Evolutionary conservation across 1,284 basidiomycete species (phyloP), one percentile per base, ranked within the genome.

Genomic region (Marasmius tenuissimus): DNA sequence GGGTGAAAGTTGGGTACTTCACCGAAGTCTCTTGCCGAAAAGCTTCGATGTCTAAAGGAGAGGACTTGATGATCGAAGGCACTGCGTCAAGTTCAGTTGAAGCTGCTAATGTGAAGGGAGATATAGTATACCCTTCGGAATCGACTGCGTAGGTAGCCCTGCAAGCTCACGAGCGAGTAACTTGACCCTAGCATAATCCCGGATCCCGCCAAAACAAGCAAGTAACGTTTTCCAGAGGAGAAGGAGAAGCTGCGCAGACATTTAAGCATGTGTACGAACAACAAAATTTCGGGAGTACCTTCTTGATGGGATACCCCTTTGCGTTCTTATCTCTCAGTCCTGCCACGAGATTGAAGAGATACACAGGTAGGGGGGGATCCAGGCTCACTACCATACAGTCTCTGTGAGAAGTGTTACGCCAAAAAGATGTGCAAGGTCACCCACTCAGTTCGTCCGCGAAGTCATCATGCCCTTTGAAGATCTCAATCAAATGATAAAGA

Each of bases 161-260:
- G 84, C 87, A 67, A 97, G 81, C 69, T 98, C 94, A 60, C 97
- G 85, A 1, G 93, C 87, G 3, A 98, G 80, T 54, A 84, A 88
- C 78, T 97, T 97, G 58, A 92, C 94, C 54, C 94, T 86, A 8
- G 81, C 81, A 34, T 95, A 84, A 68, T 99, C 97, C 62, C 90
- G 86, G 66, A 96, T 85, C 3, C 97, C 97, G 37, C 97, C 97
- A 67, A 96, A 90, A 72, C 94, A 97, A 37, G 93, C 90, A 39
- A 99, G 81, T 35, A 99, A 78, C 0, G 93, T 90, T 76, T 99
- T 99, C 97, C 97, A 99, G 0, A 98, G 79, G 1, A 99, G 85
- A n/a, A 99, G 85, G 16, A 99, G 84, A 3, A 99, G 84, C 93
- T 96, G 71, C 47, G 54, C 39, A 61, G 45, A 54, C 61, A 60